Conservation (phyloP, 2,329 filamentous ascomycete species). For the Penicillium hesseltinei region DNA sequence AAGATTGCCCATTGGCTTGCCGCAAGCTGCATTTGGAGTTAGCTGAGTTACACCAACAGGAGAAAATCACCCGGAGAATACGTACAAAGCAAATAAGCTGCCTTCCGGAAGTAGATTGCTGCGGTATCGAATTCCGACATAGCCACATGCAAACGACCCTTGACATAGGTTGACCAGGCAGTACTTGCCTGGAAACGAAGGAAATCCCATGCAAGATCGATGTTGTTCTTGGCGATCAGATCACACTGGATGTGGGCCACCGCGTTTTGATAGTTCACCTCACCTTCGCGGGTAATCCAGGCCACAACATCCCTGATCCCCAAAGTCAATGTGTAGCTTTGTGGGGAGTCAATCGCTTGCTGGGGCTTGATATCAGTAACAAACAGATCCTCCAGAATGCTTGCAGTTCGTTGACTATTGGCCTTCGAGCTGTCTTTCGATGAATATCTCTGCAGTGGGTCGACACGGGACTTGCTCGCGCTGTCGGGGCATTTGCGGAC, state of each 20-base stretch:
- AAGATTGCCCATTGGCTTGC: constrained; percentile 46
- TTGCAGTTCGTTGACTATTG: constrained; percentile 30
- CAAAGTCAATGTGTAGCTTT: constrained; percentile 44
- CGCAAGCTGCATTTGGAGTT: constrained; percentile 37
- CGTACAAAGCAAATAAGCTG: constrained; percentile 78
- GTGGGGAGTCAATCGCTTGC: constrained; percentile 38
- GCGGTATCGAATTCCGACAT: constrained; percentile 72
- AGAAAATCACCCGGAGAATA: constrained; percentile 20
- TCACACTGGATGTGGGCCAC: constrained; percentile 68
- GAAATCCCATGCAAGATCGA: constrained; percentile 65
- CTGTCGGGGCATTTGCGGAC: constrained; percentile 36
- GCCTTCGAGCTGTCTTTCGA: constrained; percentile 24
- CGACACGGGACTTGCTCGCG: constrained; percentile 18
- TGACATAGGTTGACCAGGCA: constrained; percentile 70
- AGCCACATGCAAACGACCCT: constrained; percentile 73
- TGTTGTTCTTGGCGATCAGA: constrained; percentile 65
- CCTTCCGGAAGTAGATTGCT: constrained; percentile 73
- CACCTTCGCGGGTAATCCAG: constrained; percentile 52
- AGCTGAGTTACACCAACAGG: constrained; percentile 11
- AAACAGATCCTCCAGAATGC: constrained; percentile 47
- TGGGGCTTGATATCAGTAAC: constrained; percentile 45
- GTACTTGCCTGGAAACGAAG: constrained; percentile 61
- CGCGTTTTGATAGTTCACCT: constrained; percentile 55
- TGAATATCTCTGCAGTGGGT: constrained; percentile 28
- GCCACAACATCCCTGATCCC: constrained; percentile 46